Conservation (phyloP, 1,139 yeast genomes). For the Candida neerlandica region DNA sequence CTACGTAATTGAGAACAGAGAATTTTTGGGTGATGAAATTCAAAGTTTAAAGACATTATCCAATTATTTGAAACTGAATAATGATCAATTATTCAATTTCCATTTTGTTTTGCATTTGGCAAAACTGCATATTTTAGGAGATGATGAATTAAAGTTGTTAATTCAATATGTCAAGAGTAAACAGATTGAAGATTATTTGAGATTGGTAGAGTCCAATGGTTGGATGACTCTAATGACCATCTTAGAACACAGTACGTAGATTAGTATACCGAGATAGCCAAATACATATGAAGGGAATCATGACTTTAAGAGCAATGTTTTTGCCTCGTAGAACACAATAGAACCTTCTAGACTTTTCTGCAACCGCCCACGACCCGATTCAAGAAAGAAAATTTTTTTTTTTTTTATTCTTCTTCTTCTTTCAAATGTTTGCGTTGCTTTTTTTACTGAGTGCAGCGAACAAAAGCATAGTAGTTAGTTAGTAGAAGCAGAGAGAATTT, state of each 20-base stretch:
- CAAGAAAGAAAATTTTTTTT: conserved; percentile 2
- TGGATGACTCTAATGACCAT: conserved; percentile 78
- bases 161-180: conserved; percentile 43
- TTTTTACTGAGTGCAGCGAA: conserved; percentile 1
- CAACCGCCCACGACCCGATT: conserved; percentile 4
- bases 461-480: not conserved
- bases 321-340: not conserved
- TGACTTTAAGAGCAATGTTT: not conserved
- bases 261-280: too few species aligned
- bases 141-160: conserved; percentile 52
- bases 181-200: conserved; percentile 47
- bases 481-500: not conserved
- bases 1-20: conserved; percentile 81
- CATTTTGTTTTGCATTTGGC: conserved; percentile 67
- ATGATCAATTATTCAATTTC: conserved; percentile 57
- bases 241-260: conserved; percentile 37
- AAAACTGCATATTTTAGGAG: conserved; percentile 53
- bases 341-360: conserved; percentile 9
- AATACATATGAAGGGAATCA: not conserved
- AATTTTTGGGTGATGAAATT: conserved; percentile 62
- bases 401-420: not conserved
- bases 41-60: conserved; percentile 57
- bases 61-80: conserved; percentile 46
- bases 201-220: conserved; percentile 65
- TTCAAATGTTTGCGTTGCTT: not conserved